phyloP scores from a whole-genome alignment of 1,284 basidiomycete genomes.

The Ustilago shanxiensis region DNA sequence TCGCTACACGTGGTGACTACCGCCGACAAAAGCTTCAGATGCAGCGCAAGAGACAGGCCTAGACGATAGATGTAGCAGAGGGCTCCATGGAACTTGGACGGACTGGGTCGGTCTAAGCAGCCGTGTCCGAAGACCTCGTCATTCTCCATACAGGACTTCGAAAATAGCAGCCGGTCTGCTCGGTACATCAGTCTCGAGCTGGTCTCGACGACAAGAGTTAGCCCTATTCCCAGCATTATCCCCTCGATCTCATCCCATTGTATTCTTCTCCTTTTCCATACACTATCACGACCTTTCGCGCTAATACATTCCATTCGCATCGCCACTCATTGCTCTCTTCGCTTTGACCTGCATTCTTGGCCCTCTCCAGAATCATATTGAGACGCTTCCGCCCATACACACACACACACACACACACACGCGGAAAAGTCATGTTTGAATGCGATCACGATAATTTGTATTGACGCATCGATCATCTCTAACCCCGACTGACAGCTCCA shows the following conservation, averaged over 20 bases:
- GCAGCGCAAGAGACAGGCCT: slow-evolving; percentile 12
- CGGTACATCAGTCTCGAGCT: neutral
- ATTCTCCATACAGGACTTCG: neutral
- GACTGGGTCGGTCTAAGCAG: slow-evolving; percentile 9
- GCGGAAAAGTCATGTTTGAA: neutral
- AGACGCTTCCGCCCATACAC: no score
- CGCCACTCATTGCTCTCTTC: neutral
- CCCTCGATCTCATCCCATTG: neutral
- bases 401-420: neutral
- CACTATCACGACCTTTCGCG: slow-evolving; percentile 1
- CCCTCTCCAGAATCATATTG: neutral
- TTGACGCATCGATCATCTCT: slow-evolving; percentile 8
- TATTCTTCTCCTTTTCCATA: neutral
- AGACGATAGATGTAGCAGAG: neutral
- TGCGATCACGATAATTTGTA: neutral
- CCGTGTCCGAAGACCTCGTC: slow-evolving; percentile 4
- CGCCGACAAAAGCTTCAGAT: slow-evolving; percentile 20
- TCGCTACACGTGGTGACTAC: slow-evolving; percentile 27
- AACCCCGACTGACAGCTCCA: slow-evolving; percentile 6
- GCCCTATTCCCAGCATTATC: neutral
- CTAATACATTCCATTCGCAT: slow-evolving; percentile 9
- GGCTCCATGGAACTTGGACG: neutral
- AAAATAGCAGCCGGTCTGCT: slow-evolving; percentile 10
- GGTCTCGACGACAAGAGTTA: neutral
- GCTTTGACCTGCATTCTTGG: neutral